Percentiles rank a stretch among this genome's conserved stretches.
These are phyloP conservation scores for Lecanicillium sp. DNA, from an alignment of 2,329 filamentous ascomycete species.

Conservation along the genomic window DNA sequence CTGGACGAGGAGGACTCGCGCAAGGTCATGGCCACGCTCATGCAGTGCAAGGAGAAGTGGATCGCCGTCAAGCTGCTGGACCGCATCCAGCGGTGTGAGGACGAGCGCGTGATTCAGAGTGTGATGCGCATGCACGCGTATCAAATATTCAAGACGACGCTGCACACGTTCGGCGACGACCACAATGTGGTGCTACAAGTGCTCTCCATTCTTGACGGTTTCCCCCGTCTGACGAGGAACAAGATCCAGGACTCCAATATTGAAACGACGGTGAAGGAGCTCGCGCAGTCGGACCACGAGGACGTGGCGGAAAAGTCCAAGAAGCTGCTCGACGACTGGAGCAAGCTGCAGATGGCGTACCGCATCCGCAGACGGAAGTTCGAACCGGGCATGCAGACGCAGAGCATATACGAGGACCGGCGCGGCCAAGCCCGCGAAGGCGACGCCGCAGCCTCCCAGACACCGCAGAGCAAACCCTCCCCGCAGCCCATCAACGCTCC, in stretches of 20 bases:
- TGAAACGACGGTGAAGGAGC: slow-evolving; percentile 67
- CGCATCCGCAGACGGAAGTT: slow-evolving; percentile 87
- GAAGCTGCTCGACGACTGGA: slow-evolving; percentile 75
- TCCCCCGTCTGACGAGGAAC: slow-evolving; percentile 88
- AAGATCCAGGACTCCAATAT: slow-evolving; percentile 97
- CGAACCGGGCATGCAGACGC: slow-evolving; percentile 57
- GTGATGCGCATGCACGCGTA: slow-evolving; percentile 98
- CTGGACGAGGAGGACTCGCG: slow-evolving; percentile 79
- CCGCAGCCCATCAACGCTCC: slow-evolving; percentile 46
- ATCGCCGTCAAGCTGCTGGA: slow-evolving; percentile 91
- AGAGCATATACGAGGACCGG: slow-evolving; percentile 57
- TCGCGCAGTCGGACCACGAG: slow-evolving; percentile 64
- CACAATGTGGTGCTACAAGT: slow-evolving; percentile 85
- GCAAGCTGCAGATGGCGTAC: slow-evolving; percentile 82
- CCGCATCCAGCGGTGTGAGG: slow-evolving; percentile 80
- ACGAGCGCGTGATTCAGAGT: slow-evolving; percentile 78
- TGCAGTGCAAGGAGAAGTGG: slow-evolving; percentile 99
- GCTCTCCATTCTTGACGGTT: slow-evolving; percentile 78
- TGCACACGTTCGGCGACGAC: slow-evolving; percentile 83
- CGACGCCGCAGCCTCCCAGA: slow-evolving; percentile 26
- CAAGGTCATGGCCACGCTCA: slow-evolving; percentile 92
- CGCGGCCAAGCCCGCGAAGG: slow-evolving; percentile 43
- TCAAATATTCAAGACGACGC: slow-evolving; percentile 81
- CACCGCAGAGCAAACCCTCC: slow-evolving; percentile 35
- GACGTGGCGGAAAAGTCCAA: slow-evolving; percentile 67